A percentile compares a stretch with the other conserved stretches of the same genome.
Conservation (phyloP, 2,329 filamentous ascomycete genomes). For the Curvularia hawaiiensis region DNA sequence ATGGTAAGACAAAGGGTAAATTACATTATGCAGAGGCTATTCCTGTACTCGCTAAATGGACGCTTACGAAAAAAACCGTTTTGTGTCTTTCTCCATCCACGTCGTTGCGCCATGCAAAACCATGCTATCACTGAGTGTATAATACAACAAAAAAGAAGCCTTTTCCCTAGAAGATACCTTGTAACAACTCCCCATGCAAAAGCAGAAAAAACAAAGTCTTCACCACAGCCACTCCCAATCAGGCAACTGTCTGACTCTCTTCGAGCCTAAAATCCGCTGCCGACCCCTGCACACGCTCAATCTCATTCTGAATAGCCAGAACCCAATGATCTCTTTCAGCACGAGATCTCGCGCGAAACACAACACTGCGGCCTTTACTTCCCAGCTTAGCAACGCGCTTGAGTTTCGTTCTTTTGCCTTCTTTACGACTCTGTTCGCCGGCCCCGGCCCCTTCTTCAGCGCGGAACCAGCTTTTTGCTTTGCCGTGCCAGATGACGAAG, state of each 20-base stretch:
- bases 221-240: too few relatives aligned
- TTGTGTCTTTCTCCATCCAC: background rate
- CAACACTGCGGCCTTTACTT: conserved; percentile 64
- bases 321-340: conserved; percentile 73
- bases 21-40: background rate
- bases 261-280: conserved; percentile 54
- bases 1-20: background rate
- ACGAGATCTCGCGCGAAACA: conserved; percentile 68
- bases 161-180: background rate
- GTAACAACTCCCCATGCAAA: background rate
- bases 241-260: conserved; percentile 20
- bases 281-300: conserved; percentile 61
- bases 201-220: background rate
- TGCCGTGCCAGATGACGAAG: conserved; percentile 69
- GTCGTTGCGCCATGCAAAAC: background rate
- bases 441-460: conserved; percentile 41
- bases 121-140: background rate
- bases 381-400: conserved; percentile 66
- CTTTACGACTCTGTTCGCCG: conserved; percentile 37
- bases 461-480: conserved; percentile 61
- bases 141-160: background rate
- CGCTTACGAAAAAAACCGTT: background rate
- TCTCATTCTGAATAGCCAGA: conserved; percentile 67
- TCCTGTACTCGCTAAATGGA: background rate
- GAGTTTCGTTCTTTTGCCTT: conserved; percentile 56